Evolutionary conservation across 495 filamentous ascomycete species (phyloP).

Genomic region (Cryomyces minteri): DNA sequence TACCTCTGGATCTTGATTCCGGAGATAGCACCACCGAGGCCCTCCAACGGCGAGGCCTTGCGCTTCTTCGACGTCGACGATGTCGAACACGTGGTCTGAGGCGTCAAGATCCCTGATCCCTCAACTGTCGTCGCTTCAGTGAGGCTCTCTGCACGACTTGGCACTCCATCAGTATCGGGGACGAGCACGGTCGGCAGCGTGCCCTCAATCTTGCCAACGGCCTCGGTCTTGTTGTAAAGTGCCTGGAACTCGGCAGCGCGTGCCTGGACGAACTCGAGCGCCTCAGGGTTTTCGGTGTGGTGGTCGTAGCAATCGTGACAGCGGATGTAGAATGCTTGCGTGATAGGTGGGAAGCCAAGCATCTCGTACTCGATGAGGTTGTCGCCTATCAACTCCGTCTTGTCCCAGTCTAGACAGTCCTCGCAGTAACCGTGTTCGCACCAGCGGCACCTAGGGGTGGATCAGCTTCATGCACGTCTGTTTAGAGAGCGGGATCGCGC

Average conservation of each 20-base stretch:
- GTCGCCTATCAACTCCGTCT: conserved; percentile 31
- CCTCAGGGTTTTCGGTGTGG: conserved; percentile 14
- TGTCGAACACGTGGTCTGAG: background rate
- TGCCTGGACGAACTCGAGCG: conserved; percentile 15
- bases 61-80: background rate
- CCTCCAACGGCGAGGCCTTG: background rate
- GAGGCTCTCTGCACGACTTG: conserved; percentile 13
- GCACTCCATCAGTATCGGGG: background rate
- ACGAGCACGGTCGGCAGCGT: background rate
- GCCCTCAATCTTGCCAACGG: background rate
- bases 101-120: conserved; percentile 18
- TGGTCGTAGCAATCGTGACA: conserved; percentile 25
- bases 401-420: conserved; percentile 39
- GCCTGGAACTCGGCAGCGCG: conserved; percentile 10
- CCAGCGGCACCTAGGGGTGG: conserved; percentile 24
- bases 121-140: conserved; percentile 25
- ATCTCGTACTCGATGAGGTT: conserved; percentile 30
- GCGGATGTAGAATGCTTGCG: conserved; percentile 31
- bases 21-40: too few species aligned
- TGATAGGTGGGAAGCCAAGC: conserved; percentile 22
- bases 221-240: conserved; percentile 4
- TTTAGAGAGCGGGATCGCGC: background rate
- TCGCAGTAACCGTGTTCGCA: conserved; percentile 43
- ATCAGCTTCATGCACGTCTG: background rate
- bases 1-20: too few species aligned